A percentile compares a stretch with the other conserved stretches of the same genome.
Evolutionary conservation across 768 basidiomycete species (phyloP).

Genomic region (Boletus patriciae): DNA sequence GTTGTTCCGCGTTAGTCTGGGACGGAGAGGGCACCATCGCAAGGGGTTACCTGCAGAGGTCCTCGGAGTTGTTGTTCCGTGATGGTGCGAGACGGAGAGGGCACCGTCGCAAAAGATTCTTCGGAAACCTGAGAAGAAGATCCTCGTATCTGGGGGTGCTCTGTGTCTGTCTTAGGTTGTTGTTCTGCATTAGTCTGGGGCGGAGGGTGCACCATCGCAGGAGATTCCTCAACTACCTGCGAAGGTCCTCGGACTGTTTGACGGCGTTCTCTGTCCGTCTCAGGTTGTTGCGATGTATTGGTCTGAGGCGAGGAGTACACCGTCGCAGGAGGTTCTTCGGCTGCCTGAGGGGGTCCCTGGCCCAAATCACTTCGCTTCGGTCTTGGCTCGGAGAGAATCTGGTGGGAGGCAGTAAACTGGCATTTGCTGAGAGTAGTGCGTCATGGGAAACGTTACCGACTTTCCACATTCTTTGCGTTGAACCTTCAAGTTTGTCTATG

Average conservation of each 20-base stretch:
- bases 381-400: not conserved
- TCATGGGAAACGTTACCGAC: not conserved
- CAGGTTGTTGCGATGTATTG: not conserved
- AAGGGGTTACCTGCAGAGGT: not conserved
- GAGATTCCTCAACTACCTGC: not conserved
- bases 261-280: no score
- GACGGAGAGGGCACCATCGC: no score
- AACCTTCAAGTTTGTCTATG: not conserved
- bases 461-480: not conserved
- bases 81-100: not conserved
- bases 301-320: not conserved
- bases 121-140: no score
- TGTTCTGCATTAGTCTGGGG: not conserved
- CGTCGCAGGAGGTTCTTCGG: not conserved
- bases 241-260: no score
- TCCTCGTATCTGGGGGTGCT: not conserved
- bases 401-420: not conserved
- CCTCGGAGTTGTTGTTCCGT: not conserved
- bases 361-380: not conserved
- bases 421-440: not conserved
- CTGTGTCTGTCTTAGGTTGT: not conserved
- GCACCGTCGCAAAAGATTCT: no score
- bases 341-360: not conserved
- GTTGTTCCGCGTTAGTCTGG: no score
- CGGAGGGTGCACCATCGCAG: not conserved